Percentiles rank a stretch among this genome's conserved stretches.
Evolutionary conservation across 257 asterid species (phyloP).

Genomic region (Anisodus tanguticus): DNA sequence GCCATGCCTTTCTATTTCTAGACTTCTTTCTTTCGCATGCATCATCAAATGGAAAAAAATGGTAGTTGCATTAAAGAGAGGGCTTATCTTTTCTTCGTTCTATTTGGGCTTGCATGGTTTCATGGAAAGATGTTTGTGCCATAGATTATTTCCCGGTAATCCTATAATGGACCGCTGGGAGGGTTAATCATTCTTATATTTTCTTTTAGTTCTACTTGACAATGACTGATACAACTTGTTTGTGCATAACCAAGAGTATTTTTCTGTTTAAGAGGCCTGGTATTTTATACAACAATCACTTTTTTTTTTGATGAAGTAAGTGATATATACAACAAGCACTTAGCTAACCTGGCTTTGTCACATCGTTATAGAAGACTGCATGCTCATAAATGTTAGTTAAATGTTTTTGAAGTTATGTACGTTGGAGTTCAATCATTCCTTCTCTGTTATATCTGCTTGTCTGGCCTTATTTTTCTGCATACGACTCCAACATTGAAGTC

Average conservation of each 20-base stretch:
- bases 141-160: background rate
- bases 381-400: constrained; percentile 8
- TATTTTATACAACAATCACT: background rate
- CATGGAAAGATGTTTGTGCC: background rate
- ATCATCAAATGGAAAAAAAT: background rate
- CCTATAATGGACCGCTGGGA: background rate
- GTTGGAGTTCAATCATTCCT: background rate
- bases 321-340: background rate
- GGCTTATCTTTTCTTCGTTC: background rate
- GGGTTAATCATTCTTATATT: background rate
- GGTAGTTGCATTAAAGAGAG: background rate
- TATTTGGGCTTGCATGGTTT: constrained; percentile 23
- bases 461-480: constrained; percentile 5
- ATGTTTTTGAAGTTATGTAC: background rate
- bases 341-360: background rate
- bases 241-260: background rate
- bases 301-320: too few relatives aligned
- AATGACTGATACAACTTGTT: background rate
- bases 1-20: background rate
- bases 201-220: constrained; percentile 20
- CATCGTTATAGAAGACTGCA: background rate
- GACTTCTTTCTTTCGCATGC: background rate
- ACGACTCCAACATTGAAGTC: constrained; percentile 6
- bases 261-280: constrained; percentile 1
- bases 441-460: background rate